Conservation (phyloP, 176 grass and related monocot genomes). For the Musa troglodytarum region DNA sequence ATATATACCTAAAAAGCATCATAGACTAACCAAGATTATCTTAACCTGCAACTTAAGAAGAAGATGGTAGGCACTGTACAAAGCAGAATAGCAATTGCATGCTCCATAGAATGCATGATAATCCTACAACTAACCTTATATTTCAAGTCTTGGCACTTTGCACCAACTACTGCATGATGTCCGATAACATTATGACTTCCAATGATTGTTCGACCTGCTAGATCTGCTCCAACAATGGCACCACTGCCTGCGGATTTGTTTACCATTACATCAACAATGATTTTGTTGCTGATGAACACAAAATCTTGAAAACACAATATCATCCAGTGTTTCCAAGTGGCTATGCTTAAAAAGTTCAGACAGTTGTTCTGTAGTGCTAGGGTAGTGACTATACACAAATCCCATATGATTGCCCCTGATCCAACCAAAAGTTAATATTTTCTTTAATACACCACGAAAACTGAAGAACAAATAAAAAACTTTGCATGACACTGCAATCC, state of each 20-base stretch:
- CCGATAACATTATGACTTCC: slow-evolving; percentile 67
- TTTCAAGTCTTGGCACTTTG: slow-evolving; percentile 91
- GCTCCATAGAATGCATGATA: not conserved
- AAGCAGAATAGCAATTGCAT: not conserved
- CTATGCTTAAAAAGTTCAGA: not conserved
- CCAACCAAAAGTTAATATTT: not conserved
- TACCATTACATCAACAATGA: slow-evolving; percentile 16
- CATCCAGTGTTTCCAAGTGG: not conserved
- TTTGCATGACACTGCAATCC: not conserved
- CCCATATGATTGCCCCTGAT: not conserved
- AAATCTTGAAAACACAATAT: slow-evolving; percentile 2
- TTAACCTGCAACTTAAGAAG: not conserved
- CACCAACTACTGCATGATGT: slow-evolving; percentile 66
- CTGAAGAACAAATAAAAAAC: not conserved
- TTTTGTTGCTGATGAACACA: not conserved
- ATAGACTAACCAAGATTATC: not conserved
- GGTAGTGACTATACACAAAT: not conserved
- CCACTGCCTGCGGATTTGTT: slow-evolving; percentile 55
- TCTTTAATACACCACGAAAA: not conserved
- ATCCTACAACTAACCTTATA: slow-evolving; percentile 54
- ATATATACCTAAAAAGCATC: not conserved
- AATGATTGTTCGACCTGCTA: slow-evolving; percentile 58
- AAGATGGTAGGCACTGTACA: not conserved
- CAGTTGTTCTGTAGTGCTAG: not conserved
- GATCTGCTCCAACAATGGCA: slow-evolving; percentile 81